Base-by-base conservation (phyloP, 2,329 filamentous ascomycete species). In the Claviceps sp. region DNA sequence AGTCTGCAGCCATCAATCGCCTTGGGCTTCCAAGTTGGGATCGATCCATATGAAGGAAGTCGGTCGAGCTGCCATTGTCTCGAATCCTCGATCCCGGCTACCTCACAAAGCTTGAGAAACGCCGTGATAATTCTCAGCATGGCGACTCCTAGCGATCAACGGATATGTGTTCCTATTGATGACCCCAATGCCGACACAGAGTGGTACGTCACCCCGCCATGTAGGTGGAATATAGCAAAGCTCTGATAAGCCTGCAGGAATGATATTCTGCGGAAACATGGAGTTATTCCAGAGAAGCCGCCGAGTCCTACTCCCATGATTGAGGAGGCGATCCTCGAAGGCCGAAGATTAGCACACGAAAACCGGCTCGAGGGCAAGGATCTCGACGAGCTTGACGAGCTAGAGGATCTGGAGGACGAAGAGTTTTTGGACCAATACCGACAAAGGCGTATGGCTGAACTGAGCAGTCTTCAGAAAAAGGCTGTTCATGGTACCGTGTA, bases 111-210 rank as follows among this genome's bases (percentile, higher is more conserved):
- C 20, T 50, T 7, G 9, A 30, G 18, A 24, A 50, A 8, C n/a
- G 42, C 4, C 16, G 16, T 4, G n/a, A 4, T 24, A 9, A 18
- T 22, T 24, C 6, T 26, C 55, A 64, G 37, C 50, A 84, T 84
- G 81, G 78, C 79, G 18, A 78, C 79, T 37, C 80, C 81, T 38
- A 62, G 69, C 58, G 81, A 85, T 51, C 78, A 85, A 62, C 73
- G 81, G 47, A 82, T 85, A 59, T 76, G 76, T 62, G 93, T 98
- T 55, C 89, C 90, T 45, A 85, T 98, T 59, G 88, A 95, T 65
- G 85, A 97, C 65, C 91, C 91, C 37, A 95, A 97, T 64, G 93
- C 89, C 56, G 93, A 98, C 66, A 98, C 93, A 57, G 93, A 98
- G 84, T 98, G 93, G 93, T 90, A 72, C 54, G 61, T 56, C 40